phyloP scores from a whole-genome alignment of 306 rosid genomes.

The Abrus precatorius region DNA sequence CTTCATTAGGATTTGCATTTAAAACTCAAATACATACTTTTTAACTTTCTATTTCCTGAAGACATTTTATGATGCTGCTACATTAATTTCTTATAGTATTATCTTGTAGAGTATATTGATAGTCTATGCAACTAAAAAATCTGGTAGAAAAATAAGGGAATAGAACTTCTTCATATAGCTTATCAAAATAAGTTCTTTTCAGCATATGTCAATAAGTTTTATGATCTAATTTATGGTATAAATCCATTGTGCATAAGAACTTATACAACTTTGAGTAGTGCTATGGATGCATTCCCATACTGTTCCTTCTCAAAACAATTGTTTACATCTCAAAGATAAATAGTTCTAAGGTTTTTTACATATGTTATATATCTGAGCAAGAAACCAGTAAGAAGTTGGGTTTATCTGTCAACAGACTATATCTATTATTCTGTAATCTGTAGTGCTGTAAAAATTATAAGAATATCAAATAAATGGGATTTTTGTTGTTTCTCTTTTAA shows the following conservation, averaged over 20 bases:
- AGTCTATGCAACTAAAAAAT: constrained; percentile 26
- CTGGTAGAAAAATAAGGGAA: constrained; percentile 21
- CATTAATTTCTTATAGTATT: constrained; percentile 35
- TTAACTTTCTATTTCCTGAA: background rate
- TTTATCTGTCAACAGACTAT: constrained; percentile 3
- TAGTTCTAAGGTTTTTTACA: background rate
- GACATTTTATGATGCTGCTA: constrained; percentile 27
- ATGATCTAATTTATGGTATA: too few species aligned
- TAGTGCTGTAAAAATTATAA: constrained; percentile 6
- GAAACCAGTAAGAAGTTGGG: constrained; percentile 17
- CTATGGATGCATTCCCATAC: constrained; percentile 8
- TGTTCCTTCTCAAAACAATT: background rate
- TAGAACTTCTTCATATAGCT: background rate
- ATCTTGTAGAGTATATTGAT: constrained; percentile 5
- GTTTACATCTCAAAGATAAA: constrained; percentile 11
- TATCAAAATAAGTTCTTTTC: too few species aligned
- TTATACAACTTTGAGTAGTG: background rate
- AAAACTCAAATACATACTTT: background rate
- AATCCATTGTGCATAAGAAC: background rate
- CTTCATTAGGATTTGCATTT: constrained; percentile 16
- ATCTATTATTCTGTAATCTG: constrained; percentile 10
- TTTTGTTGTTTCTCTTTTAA: constrained; percentile 39
- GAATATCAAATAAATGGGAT: constrained; percentile 35
- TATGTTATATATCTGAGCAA: constrained; percentile 19
- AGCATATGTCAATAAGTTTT: too few species aligned